Conservation (phyloP, 306 rosid genomes). For the Pterocarpus macrocarpus region DNA sequence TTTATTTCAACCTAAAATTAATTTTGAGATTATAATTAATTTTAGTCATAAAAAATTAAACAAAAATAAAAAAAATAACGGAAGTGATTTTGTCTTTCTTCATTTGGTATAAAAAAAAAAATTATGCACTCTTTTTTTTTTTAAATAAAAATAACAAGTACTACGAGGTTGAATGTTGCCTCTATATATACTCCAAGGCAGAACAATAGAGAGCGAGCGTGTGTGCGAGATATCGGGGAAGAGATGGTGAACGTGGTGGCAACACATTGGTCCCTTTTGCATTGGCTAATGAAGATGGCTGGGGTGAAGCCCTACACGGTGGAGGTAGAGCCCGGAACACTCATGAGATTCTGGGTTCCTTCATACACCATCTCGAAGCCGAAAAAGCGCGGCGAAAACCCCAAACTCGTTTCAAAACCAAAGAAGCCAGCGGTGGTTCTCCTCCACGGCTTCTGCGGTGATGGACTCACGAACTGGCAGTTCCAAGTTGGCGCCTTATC, state of each 20-base stretch:
- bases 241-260: constrained; percentile 68
- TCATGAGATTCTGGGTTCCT: constrained; percentile 78
- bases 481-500: constrained; percentile 66
- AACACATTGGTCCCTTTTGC: constrained; percentile 50
- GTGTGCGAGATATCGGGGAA: too few species aligned
- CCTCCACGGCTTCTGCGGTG: constrained; percentile 79
- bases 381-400: constrained; percentile 10
- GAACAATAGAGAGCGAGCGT: too few species aligned
- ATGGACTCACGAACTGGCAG: constrained; percentile 81
- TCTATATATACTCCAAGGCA: too few species aligned
- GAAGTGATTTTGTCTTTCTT: too few species aligned
- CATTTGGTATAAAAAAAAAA: too few species aligned
- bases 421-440: constrained; percentile 73
- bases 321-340: constrained; percentile 73
- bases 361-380: constrained; percentile 48
- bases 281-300: constrained; percentile 63
- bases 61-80: too few species aligned
- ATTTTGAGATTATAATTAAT: too few species aligned
- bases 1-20: too few species aligned
- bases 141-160: too few species aligned
- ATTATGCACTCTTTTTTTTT: too few species aligned
- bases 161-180: too few species aligned
- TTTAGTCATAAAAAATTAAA: too few species aligned
- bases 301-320: constrained; percentile 64
- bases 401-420: constrained; percentile 36